Evolutionary conservation across 2,329 filamentous ascomycete species (phyloP), one percentile per base, ranked within the genome.

Genomic region (Aspergillus sp.): DNA sequence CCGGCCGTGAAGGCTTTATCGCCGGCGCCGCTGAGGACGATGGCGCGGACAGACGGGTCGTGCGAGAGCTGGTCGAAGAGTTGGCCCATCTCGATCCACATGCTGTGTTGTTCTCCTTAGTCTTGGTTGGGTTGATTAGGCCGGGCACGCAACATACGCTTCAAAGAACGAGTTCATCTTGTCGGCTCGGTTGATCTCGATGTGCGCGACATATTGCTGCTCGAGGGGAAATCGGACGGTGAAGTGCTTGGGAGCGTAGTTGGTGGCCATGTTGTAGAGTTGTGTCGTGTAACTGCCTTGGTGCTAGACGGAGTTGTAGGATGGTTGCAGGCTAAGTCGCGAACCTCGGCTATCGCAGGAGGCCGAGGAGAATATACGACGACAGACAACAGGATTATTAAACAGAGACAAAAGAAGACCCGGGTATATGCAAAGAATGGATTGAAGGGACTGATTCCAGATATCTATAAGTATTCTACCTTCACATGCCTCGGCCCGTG

Each of bases 101-200:
- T 89, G 33, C 75, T 73, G 40, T 20, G 16, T 29, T 30, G 8
- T 15, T 28, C 16, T 33, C 15, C 20, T 8, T 11, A 39, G 30
- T 24, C 8, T 28, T n/a, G 15, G 11, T 27, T 22, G n/a, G 13
- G 15, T 19, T 11, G 7, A n/a, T 15, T 14, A 20, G 11, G 5
- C 65, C 46, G n/a, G n/a, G n/a, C n/a, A n/a, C n/a, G n/a, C n/a
- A n/a, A n/a, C n/a, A n/a, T 58, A 75, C 72, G 62, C 66, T 56
- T 85, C 78, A 44, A 77, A 72, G 59, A 94, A 95, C 43, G 88
- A 78, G 59, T 96, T 96, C 57, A 95, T 67, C 66, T 93, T 94
- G 44, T 75, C 61, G 1, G 88, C 77, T 1, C 88, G 75, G 66
- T 93, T 88, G 63, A 93, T 93, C 63, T 95, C 81, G 37, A 96